These are phyloP conservation scores for Martensiomyces pterosporus DNA, from an alignment of 192 early-diverging fungal genomes.

Conservation along the genomic window DNA sequence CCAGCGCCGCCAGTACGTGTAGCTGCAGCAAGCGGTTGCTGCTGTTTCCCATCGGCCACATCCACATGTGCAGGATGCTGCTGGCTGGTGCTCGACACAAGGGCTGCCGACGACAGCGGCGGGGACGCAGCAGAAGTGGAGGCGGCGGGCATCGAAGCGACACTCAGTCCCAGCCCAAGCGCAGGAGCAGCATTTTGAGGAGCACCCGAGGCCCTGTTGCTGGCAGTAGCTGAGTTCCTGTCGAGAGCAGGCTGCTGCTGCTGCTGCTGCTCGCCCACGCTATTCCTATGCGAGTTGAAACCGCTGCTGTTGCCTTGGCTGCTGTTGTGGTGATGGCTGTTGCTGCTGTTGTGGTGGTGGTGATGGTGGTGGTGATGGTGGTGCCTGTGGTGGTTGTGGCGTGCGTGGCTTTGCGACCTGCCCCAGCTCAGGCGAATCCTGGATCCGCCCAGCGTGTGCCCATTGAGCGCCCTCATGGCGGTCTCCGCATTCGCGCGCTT, in stretches of 20 bases:
- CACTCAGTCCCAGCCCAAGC: conserved; percentile 42
- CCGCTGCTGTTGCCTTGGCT: conserved; percentile 34
- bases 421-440: conserved; percentile 73
- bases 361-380: conserved; percentile 28
- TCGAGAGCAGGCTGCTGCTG: conserved; percentile 11
- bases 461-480: conserved; percentile 89
- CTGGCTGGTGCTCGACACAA: too few relatives aligned
- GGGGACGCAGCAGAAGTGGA: not conserved
- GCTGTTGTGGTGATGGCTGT: conserved; percentile 28
- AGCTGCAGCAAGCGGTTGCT: too few relatives aligned
- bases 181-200: conserved; percentile 10
- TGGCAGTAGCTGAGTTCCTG: too few relatives aligned
- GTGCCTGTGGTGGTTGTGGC: conserved; percentile 42
- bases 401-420: conserved; percentile 50
- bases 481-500: conserved; percentile 79
- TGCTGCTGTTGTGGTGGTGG: conserved; percentile 23
- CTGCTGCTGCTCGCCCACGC: conserved; percentile 45
- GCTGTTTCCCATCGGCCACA: too few relatives aligned
- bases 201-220: conserved; percentile 8
- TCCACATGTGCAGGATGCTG: too few relatives aligned
- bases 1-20: not conserved
- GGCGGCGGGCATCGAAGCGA: conserved; percentile 15
- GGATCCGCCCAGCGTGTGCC: conserved; percentile 74
- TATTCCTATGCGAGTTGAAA: conserved; percentile 34
- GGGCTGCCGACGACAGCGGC: not conserved